Evolutionary conservation across 768 basidiomycete genomes (phyloP).

Genomic region (Amylocystis lapponica): DNA sequence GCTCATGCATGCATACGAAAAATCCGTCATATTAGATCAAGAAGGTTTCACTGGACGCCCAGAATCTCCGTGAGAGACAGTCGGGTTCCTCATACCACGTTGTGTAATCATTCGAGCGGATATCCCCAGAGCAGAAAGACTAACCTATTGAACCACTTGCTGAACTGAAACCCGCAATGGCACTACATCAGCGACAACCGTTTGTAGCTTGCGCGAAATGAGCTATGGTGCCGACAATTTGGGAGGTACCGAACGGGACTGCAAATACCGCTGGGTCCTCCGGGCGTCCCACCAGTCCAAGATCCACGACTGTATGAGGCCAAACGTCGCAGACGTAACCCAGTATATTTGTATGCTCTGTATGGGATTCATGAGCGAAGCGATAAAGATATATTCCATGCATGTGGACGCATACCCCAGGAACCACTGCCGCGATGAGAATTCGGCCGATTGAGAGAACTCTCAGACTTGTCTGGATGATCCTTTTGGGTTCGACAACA

Average conservation of each 20-base stretch:
- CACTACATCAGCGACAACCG: background rate
- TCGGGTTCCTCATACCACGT: constrained; percentile 71
- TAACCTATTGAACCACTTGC: constrained; percentile 6
- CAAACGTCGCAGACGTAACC: constrained; percentile 71
- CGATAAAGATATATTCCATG: background rate
- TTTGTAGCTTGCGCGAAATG: too few relatives aligned
- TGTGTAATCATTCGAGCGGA: constrained; percentile 56
- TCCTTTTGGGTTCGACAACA: constrained; percentile 39
- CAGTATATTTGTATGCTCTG: constrained; percentile 72
- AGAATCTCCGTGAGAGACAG: constrained; percentile 21
- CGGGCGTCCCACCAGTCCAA: constrained; percentile 59
- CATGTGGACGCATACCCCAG: constrained; percentile 48
- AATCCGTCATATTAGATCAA: constrained; percentile 89
- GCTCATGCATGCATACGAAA: background rate
- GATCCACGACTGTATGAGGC: constrained; percentile 68
- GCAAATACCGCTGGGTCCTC: constrained; percentile 14
- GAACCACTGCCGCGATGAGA: constrained; percentile 57
- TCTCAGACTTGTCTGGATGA: constrained; percentile 52
- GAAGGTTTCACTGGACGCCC: constrained; percentile 56
- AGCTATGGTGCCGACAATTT: background rate
- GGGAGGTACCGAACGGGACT: background rate
- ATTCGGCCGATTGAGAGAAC: constrained; percentile 61
- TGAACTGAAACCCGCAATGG: background rate
- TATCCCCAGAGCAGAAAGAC: constrained; percentile 3
- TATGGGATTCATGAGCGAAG: constrained; percentile 2